Evolutionary conservation across 148 eudicot species (phyloP).

Genomic region (Beta vulgaris): DNA sequence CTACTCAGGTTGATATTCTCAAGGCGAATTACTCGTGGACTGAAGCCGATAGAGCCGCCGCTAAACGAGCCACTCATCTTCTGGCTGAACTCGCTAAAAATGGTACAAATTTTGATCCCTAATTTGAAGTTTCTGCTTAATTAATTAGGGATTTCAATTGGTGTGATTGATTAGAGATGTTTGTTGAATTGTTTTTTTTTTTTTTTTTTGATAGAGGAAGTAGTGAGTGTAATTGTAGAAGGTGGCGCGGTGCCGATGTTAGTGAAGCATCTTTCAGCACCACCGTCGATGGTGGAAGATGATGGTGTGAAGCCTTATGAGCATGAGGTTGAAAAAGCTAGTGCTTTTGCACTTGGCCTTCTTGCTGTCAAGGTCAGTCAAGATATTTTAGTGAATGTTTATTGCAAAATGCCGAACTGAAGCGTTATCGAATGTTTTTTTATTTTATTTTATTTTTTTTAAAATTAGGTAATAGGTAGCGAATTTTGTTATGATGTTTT

Average conservation of each 20-base stretch:
- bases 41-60: slow-evolving; percentile 42
- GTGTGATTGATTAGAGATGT: not conserved
- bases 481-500: not conserved
- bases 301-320: slow-evolving; percentile 52
- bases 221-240: slow-evolving; percentile 57
- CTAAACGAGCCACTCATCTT: slow-evolving; percentile 48
- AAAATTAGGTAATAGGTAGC: too few relatives aligned
- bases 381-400: not conserved
- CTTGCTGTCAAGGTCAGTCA: slow-evolving; percentile 76
- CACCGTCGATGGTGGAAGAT: slow-evolving; percentile 29
- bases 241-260: slow-evolving; percentile 64
- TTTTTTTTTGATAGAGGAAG: slow-evolving; percentile 47
- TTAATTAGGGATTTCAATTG: slow-evolving; percentile 4
- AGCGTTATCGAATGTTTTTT: not conserved
- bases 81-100: slow-evolving; percentile 72
- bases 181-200: slow-evolving; percentile 1
- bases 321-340: slow-evolving; percentile 96
- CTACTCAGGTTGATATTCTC: slow-evolving; percentile 36
- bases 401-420: not conserved
- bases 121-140: not conserved
- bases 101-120: slow-evolving; percentile 38
- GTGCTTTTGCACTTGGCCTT: slow-evolving; percentile 89
- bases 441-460: too few relatives aligned
- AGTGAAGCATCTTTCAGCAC: slow-evolving; percentile 65
- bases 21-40: slow-evolving; percentile 36